Conservation (phyloP, 176 grass and related monocot species). For the Ampelocalamus luodianensis region DNA sequence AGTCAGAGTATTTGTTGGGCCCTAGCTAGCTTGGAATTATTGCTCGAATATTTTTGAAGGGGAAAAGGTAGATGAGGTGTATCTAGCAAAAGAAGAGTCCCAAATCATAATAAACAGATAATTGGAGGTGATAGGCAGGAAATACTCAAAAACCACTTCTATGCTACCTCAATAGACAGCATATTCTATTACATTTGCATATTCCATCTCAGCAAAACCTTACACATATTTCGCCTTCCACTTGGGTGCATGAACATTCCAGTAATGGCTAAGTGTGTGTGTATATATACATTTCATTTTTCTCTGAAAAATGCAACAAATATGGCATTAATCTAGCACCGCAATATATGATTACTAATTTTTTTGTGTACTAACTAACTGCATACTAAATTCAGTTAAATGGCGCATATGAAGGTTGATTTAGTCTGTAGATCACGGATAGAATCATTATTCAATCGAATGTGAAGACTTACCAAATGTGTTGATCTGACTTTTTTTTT, state of each 20-base stretch:
- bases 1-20: too few species aligned
- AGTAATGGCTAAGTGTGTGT: not conserved
- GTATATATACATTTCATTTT: too few species aligned
- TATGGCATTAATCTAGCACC: too few species aligned
- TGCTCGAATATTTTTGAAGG: too few species aligned
- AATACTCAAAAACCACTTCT: not conserved
- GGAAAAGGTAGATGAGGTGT: not conserved
- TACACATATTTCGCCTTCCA: constrained; percentile 28
- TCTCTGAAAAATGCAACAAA: too few species aligned
- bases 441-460: not conserved
- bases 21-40: too few species aligned
- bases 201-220: constrained; percentile 26
- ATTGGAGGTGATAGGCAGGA: not conserved
- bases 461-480: not conserved
- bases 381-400: too few species aligned
- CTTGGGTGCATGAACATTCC: constrained; percentile 1
- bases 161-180: constrained; percentile 36
- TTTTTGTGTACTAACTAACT: too few species aligned
- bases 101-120: not conserved
- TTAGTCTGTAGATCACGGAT: not conserved
- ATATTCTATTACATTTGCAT: constrained; percentile 46
- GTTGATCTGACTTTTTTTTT: not conserved
- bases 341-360: too few species aligned
- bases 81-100: not conserved
- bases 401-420: too few species aligned